Conservation (phyloP, 2,329 filamentous ascomycete genomes). For the Ascochyta clinopodiicola region DNA sequence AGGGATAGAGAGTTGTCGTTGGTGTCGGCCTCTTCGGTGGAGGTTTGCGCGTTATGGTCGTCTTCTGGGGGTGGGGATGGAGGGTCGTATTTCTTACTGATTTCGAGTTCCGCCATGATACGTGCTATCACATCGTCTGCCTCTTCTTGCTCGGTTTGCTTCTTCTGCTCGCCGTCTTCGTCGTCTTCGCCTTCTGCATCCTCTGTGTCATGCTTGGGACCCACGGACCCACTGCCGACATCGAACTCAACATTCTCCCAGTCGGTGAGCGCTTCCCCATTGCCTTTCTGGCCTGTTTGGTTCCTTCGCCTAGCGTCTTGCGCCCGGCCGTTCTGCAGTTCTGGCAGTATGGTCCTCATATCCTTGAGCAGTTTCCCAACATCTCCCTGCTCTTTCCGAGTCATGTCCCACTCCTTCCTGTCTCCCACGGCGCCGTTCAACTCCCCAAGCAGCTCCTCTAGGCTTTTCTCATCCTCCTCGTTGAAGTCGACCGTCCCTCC, state of each 20-base stretch:
- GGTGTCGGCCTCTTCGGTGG: conserved; percentile 8
- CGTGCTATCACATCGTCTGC: conserved; percentile 56
- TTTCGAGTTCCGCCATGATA: conserved; percentile 55
- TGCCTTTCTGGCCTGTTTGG: conserved; percentile 1
- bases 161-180: conserved; percentile 25
- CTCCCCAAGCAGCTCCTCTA: conserved; percentile 57
- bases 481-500: conserved; percentile 37
- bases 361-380: conserved; percentile 52
- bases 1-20: conserved; percentile 37
- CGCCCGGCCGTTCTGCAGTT: conserved; percentile 29
- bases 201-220: conserved; percentile 23
- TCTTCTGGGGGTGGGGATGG: conserved; percentile 25
- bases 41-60: not conserved
- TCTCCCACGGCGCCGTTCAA: conserved; percentile 39
- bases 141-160: conserved; percentile 46
- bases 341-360: conserved; percentile 49
- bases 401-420: conserved; percentile 50
- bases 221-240: conserved; percentile 32
- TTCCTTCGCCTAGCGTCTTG: conserved; percentile 5
- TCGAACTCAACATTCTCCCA: conserved; percentile 44
- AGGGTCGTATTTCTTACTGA: conserved; percentile 50
- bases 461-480: conserved; percentile 52
- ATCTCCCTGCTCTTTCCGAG: conserved; percentile 50
- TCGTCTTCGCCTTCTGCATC: conserved; percentile 27
- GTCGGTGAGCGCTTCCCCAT: conserved; percentile 31